A percentile compares a stretch with the other conserved stretches of the same genome.
Evolutionary conservation across 495 filamentous ascomycete species (phyloP).

Genomic region (Hyaloscypha hepaticicola): DNA sequence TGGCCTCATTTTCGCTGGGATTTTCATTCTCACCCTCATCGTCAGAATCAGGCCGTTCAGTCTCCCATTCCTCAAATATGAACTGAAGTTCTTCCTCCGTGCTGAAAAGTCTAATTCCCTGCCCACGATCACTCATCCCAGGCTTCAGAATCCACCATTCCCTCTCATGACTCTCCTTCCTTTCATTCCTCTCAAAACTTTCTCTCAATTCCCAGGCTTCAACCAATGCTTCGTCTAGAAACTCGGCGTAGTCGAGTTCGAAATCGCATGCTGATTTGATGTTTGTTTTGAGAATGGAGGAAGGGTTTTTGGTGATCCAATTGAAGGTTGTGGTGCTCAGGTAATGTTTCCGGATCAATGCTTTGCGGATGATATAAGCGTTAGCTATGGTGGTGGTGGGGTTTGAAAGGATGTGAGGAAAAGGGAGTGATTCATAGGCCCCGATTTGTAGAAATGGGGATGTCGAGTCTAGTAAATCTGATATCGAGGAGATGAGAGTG

Average conservation of each 20-base stretch:
- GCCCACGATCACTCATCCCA: conserved; percentile 92
- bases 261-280: conserved; percentile 77
- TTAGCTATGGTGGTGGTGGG: conserved; percentile 64
- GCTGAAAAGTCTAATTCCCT: conserved; percentile 87
- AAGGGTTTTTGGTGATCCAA: conserved; percentile 80
- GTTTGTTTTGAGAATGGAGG: conserved; percentile 61
- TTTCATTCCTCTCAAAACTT: conserved; percentile 64
- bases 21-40: conserved; percentile 57
- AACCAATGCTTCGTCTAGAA: conserved; percentile 86
- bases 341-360: conserved; percentile 95
- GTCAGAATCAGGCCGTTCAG: conserved; percentile 47
- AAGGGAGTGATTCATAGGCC: conserved; percentile 83
- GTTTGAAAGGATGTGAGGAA: conserved; percentile 64
- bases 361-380: conserved; percentile 92
- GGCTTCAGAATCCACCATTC: conserved; percentile 99
- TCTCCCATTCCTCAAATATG: conserved; percentile 89
- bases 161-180: conserved; percentile 44
- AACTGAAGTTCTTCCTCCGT: conserved; percentile 72
- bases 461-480: conserved; percentile 39
- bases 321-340: conserved; percentile 73
- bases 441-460: conserved; percentile 73
- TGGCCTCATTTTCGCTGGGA: conserved; percentile 26
- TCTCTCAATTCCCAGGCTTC: conserved; percentile 86
- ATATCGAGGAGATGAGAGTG: conserved; percentile 46
- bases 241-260: conserved; percentile 95